Conservation (phyloP, 257 asterid genomes). For the Solanum appendiculatum region DNA sequence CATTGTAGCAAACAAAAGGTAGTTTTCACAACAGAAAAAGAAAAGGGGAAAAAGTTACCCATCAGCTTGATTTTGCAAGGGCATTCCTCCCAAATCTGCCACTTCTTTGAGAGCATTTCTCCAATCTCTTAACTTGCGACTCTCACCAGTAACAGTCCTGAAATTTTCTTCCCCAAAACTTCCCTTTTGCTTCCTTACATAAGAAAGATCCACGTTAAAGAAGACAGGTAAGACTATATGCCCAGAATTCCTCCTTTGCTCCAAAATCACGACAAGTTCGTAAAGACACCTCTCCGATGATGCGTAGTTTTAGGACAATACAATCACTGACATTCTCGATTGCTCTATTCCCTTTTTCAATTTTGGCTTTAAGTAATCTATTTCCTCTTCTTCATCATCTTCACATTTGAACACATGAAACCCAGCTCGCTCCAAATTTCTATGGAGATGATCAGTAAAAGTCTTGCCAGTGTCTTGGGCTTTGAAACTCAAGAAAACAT, state of each 20-base stretch:
- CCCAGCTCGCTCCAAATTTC: background rate
- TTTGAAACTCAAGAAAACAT: constrained; percentile 5
- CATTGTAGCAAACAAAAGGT: background rate
- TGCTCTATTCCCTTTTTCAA: background rate
- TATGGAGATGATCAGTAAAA: constrained; percentile 3
- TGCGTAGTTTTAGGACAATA: background rate
- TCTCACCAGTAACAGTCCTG: background rate
- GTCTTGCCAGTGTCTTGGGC: background rate
- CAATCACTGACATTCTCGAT: constrained; percentile 2
- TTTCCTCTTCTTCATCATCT: background rate
- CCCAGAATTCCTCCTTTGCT: background rate
- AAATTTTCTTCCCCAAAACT: background rate
- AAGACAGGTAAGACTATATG: constrained; percentile 5
- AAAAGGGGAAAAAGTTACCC: background rate
- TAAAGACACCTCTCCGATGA: background rate
- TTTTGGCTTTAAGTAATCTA: background rate
- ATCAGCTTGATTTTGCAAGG: constrained; percentile 2
- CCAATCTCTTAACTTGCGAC: background rate
- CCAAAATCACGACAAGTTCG: constrained; percentile 2
- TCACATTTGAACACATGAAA: background rate
- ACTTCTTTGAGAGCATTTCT: background rate
- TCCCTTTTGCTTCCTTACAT: constrained; percentile 2
- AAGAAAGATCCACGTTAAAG: background rate
- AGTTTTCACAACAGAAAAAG: background rate
- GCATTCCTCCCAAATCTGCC: constrained; percentile 8